Conservation (phyloP, 768 basidiomycete species). For the Termitomyces eurrhizus region DNA sequence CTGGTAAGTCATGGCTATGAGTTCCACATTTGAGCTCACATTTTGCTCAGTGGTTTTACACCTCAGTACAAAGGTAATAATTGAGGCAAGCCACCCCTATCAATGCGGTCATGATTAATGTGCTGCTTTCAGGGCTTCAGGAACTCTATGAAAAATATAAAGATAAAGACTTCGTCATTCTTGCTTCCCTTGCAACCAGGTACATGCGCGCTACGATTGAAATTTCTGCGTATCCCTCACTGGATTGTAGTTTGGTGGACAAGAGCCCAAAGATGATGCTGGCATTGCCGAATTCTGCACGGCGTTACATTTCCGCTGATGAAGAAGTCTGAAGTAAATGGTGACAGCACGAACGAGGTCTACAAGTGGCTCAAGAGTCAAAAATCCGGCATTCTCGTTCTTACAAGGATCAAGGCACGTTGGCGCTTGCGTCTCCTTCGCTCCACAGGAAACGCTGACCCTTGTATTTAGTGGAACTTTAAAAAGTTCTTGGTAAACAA, state of each 20-base stretch:
- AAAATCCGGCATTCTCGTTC: constrained; percentile 69
- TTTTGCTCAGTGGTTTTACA: constrained; percentile 64
- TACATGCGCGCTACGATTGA: constrained; percentile 19
- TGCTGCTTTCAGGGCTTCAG: constrained; percentile 58
- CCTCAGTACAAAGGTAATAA: constrained; percentile 66
- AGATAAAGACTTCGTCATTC: constrained; percentile 66
- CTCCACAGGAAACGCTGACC: background rate
- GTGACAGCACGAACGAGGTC: constrained; percentile 76
- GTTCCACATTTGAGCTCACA: background rate
- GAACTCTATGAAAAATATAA: constrained; percentile 78
- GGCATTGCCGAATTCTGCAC: constrained; percentile 72
- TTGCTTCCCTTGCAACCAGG: constrained; percentile 92
- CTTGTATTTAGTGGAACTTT: constrained; percentile 79
- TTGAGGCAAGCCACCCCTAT: background rate
- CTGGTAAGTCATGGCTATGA: constrained; percentile 44
- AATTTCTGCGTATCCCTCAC: background rate
- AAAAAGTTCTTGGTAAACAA: constrained; percentile 85
- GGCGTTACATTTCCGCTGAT: constrained; percentile 89
- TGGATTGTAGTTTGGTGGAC: constrained; percentile 63
- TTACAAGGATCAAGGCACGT: constrained; percentile 70
- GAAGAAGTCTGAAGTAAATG: constrained; percentile 94
- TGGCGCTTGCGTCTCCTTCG: no score
- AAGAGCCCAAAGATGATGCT: constrained; percentile 83
- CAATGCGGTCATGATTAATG: background rate
- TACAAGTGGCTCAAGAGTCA: constrained; percentile 82